phyloP scores from a whole-genome alignment of 179 eudicot species.

The Pouteria campechiana region DNA sequence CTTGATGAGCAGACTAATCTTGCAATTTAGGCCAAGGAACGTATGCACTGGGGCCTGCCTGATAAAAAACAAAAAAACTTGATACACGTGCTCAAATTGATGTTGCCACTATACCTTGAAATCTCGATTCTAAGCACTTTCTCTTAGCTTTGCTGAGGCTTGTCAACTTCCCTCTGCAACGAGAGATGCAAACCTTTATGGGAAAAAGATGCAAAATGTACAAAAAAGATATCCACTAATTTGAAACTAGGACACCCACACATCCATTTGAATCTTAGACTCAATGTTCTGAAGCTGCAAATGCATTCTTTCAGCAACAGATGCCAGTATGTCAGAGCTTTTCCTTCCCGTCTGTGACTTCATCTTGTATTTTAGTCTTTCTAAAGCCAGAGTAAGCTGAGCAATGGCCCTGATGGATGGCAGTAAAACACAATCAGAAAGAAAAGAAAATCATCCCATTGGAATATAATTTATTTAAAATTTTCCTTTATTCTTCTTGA shows the following conservation, averaged over 20 bases:
- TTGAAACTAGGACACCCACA: slow-evolving; percentile 48
- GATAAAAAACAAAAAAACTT: no score
- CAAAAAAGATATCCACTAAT: no score
- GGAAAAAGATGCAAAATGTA: background rate
- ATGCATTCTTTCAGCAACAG: slow-evolving; percentile 55
- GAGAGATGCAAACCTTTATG: background rate
- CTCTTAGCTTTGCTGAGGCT: slow-evolving; percentile 43
- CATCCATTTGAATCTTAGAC: slow-evolving; percentile 61
- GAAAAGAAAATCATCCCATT: background rate
- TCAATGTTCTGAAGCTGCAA: slow-evolving; percentile 53
- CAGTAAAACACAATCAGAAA: slow-evolving; percentile 8
- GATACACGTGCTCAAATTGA: no score
- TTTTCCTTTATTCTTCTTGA: no score
- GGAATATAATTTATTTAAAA: background rate
- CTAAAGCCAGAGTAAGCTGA: slow-evolving; percentile 49
- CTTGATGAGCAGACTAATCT: no score
- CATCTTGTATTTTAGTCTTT: slow-evolving; percentile 59
- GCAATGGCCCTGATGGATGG: slow-evolving; percentile 47
- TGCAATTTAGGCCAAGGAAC: no score
- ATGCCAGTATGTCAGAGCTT: slow-evolving; percentile 60
- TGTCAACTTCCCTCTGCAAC: slow-evolving; percentile 65
- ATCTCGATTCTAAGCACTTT: slow-evolving; percentile 50
- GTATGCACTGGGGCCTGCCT: no score
- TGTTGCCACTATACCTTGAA: no score
- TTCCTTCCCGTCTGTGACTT: slow-evolving; percentile 40